Evolutionary conservation across 768 basidiomycete genomes (phyloP).

Genomic region (Glaciozyma martinii): DNA sequence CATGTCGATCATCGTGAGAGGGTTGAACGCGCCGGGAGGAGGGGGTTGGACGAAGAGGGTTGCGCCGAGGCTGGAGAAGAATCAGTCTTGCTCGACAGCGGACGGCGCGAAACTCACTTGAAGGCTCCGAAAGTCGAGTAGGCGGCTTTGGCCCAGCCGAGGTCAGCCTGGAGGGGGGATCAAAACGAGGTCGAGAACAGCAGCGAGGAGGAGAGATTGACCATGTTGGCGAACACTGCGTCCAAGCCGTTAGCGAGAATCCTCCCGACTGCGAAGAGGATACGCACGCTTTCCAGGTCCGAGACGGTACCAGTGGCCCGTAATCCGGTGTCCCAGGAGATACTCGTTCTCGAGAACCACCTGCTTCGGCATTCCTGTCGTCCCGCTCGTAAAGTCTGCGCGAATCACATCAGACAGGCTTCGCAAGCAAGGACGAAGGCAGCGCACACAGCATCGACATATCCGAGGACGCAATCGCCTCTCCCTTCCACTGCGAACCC

Average conservation of each 20-base stretch:
- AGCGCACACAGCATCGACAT: conserved; percentile 1
- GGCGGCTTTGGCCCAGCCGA: conserved; percentile 29
- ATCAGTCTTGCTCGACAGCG: too few relatives aligned
- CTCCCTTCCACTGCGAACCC: neutral
- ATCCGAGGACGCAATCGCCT: neutral
- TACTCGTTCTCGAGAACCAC: conserved; percentile 13
- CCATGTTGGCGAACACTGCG: too few relatives aligned
- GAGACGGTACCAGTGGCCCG: conserved; percentile 24
- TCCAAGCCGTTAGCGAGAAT: neutral
- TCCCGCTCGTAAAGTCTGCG: conserved; percentile 25
- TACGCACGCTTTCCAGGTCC: conserved; percentile 1
- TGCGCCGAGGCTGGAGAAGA: conserved; percentile 14
- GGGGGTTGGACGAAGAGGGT: conserved; percentile 26
- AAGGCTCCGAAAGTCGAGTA: conserved; percentile 14
- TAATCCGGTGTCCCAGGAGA: conserved; percentile 9
- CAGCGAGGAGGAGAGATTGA: neutral
- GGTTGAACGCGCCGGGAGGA: conserved; percentile 12
- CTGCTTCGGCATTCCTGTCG: conserved; percentile 22
- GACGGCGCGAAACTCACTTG: too few relatives aligned
- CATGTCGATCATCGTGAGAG: conserved; percentile 13
- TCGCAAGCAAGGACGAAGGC: neutral
- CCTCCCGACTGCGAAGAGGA: too few relatives aligned
- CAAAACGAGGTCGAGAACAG: neutral
- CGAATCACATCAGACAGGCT: neutral
- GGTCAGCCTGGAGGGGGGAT: conserved; percentile 22